These are phyloP conservation scores for Myxozyma geophila DNA, from an alignment of 805 yeast species.

Conservation along the genomic window DNA sequence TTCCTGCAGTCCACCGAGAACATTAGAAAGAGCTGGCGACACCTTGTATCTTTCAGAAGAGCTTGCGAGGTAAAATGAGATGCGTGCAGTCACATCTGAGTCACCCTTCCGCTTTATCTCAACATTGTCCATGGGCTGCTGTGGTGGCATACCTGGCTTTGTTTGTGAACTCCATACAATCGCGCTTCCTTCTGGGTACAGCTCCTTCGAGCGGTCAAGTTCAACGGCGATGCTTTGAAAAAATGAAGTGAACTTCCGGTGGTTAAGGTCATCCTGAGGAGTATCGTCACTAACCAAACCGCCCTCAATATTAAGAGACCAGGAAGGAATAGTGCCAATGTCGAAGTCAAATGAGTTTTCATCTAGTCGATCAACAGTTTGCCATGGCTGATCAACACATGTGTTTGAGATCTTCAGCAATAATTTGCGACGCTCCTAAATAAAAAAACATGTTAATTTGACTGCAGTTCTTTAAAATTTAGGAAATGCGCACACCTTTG, in stretches of 20 bases:
- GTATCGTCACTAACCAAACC: constrained; percentile 55
- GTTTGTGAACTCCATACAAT: constrained; percentile 91
- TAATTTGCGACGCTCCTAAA: constrained; percentile 53
- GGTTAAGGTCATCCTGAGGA: constrained; percentile 51
- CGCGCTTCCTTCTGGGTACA: constrained; percentile 50
- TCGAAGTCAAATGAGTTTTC: constrained; percentile 43
- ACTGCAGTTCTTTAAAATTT: constrained; percentile 8
- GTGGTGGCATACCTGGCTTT: constrained; percentile 34
- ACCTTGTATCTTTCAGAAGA: constrained; percentile 69
- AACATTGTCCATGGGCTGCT: constrained; percentile 66
- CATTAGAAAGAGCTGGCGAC: constrained; percentile 65
- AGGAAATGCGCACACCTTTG: constrained; percentile 45
- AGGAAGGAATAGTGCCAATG: constrained; percentile 49
- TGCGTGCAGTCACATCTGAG: constrained; percentile 64
- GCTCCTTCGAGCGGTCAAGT: constrained; percentile 48
- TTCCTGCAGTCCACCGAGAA: constrained; percentile 71
- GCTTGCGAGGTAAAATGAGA: constrained; percentile 81
- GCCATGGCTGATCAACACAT: constrained; percentile 90
- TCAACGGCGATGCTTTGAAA: constrained; percentile 86
- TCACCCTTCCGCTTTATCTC: constrained; percentile 83
- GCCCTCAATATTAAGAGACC: constrained; percentile 93
- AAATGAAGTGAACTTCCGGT: constrained; percentile 75
- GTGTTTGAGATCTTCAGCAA: constrained; percentile 84
- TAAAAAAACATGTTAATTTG: constrained; percentile 48
- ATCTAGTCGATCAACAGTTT: constrained; percentile 46